Evolutionary conservation across 805 yeast species (phyloP), one percentile per base, ranked within the genome.

Genomic region (Saturnispora silvae): DNA sequence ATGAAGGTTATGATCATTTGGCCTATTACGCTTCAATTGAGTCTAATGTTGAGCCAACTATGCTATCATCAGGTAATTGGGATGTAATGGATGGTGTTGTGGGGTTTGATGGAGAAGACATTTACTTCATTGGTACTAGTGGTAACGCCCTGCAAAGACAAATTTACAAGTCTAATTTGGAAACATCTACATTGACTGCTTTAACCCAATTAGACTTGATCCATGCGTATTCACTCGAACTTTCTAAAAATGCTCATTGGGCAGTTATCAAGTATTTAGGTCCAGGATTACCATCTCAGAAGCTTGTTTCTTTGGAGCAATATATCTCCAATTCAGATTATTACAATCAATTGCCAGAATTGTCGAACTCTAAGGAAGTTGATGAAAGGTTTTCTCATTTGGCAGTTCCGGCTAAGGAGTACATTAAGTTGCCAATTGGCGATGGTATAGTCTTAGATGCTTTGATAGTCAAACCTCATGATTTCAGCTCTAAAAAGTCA

Each of bases 391-490:
- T 65, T n/a, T 43, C 52, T 16, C 45, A 51, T 9, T 67, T 61
- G 40, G 69, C 66, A 38, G 37, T 75, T 1, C 87, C 87, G 3
- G 57, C 64, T n/a, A 71, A 59, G 40, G 46, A 50, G n/a, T 70
- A 57, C 49, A 48, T 40, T 56, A 40, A 46, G 14, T 54, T 47
- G 45, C 61, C 17, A 3, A 30, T 51, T 15, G 51, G 45, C 1
- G 66, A 59, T 37, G 66, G 63, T 8, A 51, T 68, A 2, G 48
- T 46, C 6, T 51, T 77, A 5, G 71, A 77, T 49, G 65, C 75
- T 38, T 56, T 77, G 28, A 87, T 81, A 49, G 72, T 76, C 7
- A 61, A 68, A 30, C 94, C 94, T 0, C 65, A 67, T 0, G 60
- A 63, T 32, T 72, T 78, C 46, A 60, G 75, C 43, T 40, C 50